These are phyloP conservation scores for Carex arenaria DNA, from an alignment of 202 grass and related monocot genomes.

Conservation along the genomic window DNA sequence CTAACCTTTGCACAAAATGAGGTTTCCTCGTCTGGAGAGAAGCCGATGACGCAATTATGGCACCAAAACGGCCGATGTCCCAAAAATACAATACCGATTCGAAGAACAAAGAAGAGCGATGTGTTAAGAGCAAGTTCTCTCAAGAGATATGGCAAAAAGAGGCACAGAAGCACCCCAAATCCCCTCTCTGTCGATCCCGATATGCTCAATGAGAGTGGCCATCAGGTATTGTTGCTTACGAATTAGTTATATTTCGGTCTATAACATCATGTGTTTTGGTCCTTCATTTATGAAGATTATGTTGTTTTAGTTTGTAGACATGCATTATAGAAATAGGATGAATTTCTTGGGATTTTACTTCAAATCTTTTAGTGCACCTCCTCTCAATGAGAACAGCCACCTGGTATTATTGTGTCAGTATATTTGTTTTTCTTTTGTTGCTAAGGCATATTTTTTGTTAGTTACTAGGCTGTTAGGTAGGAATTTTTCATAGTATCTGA, in stretches of 20 bases:
- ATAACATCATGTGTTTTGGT: neutral
- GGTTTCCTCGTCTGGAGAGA: conserved; percentile 36
- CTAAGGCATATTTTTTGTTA: neutral
- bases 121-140: conserved; percentile 74
- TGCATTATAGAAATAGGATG: neutral
- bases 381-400: neutral
- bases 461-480: neutral
- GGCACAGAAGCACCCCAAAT: conserved; percentile 52
- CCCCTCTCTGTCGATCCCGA: conserved; percentile 54
- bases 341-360: neutral
- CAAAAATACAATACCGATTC: conserved; percentile 56
- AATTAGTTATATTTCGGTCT: neutral
- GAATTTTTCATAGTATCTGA: neutral
- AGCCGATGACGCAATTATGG: conserved; percentile 68
- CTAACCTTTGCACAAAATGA: conserved; percentile 53
- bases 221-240: conserved; percentile 55
- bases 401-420: neutral
- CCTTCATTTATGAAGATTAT: neutral
- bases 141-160: conserved; percentile 74
- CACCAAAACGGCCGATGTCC: conserved; percentile 69
- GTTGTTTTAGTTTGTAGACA: neutral
- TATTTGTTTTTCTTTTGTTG: neutral
- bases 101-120: conserved; percentile 73
- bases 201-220: conserved; percentile 81
- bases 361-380: neutral